phyloP scores from a whole-genome alignment of 106 monocot species.

The Dendrobium catenatum region DNA sequence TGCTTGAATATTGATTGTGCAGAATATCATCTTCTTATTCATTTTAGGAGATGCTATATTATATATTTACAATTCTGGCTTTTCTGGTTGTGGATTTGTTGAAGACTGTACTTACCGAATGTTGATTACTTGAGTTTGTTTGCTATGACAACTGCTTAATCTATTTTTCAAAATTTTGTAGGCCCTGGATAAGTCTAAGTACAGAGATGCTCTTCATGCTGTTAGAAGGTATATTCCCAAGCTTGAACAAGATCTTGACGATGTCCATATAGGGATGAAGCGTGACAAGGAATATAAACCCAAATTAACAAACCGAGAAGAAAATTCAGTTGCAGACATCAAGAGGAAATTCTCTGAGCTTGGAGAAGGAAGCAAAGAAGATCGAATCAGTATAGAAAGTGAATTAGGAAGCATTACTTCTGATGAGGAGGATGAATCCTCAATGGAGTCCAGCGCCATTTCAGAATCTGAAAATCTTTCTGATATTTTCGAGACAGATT shows the following conservation, averaged over 20 bases:
- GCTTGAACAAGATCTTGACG: slow-evolving; percentile 76
- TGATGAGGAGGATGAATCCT: slow-evolving; percentile 21
- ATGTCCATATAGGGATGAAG: slow-evolving; percentile 44
- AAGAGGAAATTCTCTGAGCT: background rate
- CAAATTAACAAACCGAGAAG: slow-evolving; percentile 8
- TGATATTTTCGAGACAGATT: slow-evolving; percentile 87
- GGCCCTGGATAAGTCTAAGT: slow-evolving; percentile 97
- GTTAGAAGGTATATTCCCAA: slow-evolving; percentile 66
- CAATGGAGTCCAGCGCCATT: slow-evolving; percentile 14
- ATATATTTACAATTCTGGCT: background rate
- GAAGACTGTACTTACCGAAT: too few relatives aligned
- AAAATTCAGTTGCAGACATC: slow-evolving; percentile 5
- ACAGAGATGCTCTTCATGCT: slow-evolving; percentile 61
- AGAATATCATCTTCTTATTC: too few relatives aligned
- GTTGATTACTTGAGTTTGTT: background rate
- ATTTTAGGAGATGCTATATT: background rate
- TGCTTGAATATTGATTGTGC: background rate
- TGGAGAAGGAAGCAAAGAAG: slow-evolving; percentile 1
- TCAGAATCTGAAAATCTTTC: slow-evolving; percentile 87
- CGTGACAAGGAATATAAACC: slow-evolving; percentile 20
- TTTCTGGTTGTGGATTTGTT: too few relatives aligned
- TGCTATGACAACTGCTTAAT: background rate
- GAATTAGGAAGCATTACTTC: slow-evolving; percentile 8
- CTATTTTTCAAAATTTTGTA: slow-evolving; percentile 19
- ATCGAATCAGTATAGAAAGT: slow-evolving; percentile 1